Evolutionary conservation across 768 basidiomycete genomes (phyloP), one percentile per base, ranked within the genome.

Genomic region (Rhodocollybia butyracea): DNA sequence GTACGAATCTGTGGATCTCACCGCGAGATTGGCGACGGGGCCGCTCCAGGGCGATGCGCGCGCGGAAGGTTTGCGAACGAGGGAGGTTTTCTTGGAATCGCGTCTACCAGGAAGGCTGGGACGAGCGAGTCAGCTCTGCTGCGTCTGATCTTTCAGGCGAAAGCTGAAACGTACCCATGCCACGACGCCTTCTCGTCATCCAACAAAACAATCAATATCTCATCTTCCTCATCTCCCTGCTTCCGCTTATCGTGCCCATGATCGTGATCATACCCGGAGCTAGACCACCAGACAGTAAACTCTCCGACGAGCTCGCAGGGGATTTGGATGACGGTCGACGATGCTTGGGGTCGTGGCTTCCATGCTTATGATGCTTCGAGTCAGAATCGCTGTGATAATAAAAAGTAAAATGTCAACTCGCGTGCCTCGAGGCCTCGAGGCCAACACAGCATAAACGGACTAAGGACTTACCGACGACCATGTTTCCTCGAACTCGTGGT

Each of bases 1-100:
- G 51, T n/a, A 53, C 38, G 27, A 29, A 53, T 21, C 51, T 38
- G 42, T 53, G 51, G 8, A 53, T 53, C 30, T 53, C 51, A n/a
- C 51, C 51, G n/a, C 29, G 24, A 7, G 51, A 53, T 53, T 41
- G 12, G 51, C 51, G 15, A 53, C 41, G 42, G 51, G 51, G 13
- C 51, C 51, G 42, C 51, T 53, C 51, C 51, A 53, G 29, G 51
- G 51, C 2, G 51, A 53, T 30, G 19, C 24, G 32, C 51, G 51
- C 13, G 40, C 39, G n/a, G 51, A 42, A 29, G 39, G 22, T 27
- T 53, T 53, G n/a, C 51, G 51, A 21, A 40, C n/a, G 24, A 53
- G 11, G 7, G 51, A 53, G n/a, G 13, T 40, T 31, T 42, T 53
- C 17, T 29, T 41, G 19, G 51, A 41, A 31, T 53, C 51, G 15